phyloP scores from a whole-genome alignment of 108 stramenopile genomes.

The Cylindrotheca fusiformis region DNA sequence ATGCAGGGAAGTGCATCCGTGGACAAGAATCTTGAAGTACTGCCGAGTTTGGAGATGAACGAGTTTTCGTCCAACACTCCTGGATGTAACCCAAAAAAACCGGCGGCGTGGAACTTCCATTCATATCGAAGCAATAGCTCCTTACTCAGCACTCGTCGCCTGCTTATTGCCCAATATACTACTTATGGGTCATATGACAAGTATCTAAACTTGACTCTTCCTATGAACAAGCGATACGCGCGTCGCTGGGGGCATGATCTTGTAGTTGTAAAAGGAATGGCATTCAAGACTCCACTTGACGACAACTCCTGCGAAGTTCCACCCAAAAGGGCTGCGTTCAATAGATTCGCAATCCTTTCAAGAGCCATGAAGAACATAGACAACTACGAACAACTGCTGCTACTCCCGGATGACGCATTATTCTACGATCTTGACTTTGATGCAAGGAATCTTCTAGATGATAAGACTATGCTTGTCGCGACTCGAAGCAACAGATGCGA shows the following conservation, averaged over 20 bases:
- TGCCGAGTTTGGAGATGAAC: background rate
- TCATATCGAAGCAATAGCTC: background rate
- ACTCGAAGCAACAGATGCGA: background rate
- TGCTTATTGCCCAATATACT: constrained; percentile 9
- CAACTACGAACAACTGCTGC: constrained; percentile 8
- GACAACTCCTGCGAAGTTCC: constrained; percentile 5
- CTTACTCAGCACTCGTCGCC: background rate
- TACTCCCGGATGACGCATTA: constrained; percentile 3
- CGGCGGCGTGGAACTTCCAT: background rate
- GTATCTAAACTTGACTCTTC: background rate
- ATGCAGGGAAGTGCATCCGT: too few species aligned
- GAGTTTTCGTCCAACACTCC: background rate
- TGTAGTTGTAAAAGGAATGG: constrained; percentile 1
- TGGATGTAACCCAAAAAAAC: background rate
- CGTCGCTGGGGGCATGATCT: constrained; percentile 1
- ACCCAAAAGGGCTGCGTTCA: background rate
- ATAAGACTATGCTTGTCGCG: constrained; percentile 7
- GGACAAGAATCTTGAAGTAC: background rate
- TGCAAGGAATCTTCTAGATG: background rate
- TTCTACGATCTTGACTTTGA: constrained; percentile 10
- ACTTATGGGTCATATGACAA: constrained; percentile 1
- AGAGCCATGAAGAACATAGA: constrained; percentile 6
- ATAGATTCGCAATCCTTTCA: constrained; percentile 2
- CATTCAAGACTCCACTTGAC: background rate
- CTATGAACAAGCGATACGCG: constrained; percentile 16